Evolutionary conservation across 1,284 basidiomycete species (phyloP), one percentile per base, ranked within the genome.

Genomic region (Ustilago vetiveriae): DNA sequence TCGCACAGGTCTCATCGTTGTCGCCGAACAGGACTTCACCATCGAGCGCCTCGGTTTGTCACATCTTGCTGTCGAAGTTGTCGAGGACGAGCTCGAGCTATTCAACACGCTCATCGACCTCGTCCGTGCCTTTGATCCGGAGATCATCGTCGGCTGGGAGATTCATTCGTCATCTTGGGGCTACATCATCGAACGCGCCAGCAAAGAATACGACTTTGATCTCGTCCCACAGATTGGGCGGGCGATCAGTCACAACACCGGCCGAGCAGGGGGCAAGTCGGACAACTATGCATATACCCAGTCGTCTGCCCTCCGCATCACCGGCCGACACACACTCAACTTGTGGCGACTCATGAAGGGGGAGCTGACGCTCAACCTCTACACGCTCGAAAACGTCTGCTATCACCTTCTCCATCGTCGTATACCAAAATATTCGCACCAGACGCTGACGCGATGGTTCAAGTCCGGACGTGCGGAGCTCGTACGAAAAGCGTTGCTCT

Each of bases 101-200:
- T 84, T 98, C 57, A 94, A 95, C 72, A 84, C 84, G 40, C 78
- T 94, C 8, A 85, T 92, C 26, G 92, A 97, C 76, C 83, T 89
- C 21, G 87, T 96, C 2, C 82, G 88, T 22, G 86, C 88, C 0
- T 84, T 91, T 75, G 93, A 98, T 82, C 95, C 95, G 0, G 95
- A 98, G 80, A 89, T 97, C 38, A 80, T 98, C 2, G 87, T 88
- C 0, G 95, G 95, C 9, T 98, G 92, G 91, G 94, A 98, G 72
- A 86, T 96, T 13, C 92, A 97, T 78, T 86, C 86, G 16, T 85
- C 87, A 0, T 93, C 91, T 2, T 98, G 95, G 95, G 94, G 94
- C 0, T 98, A 94, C 82, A 83, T 97, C 1, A 84, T 86, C 48
- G 87, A 87, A n/a, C 86, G 94, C 41, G 90, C 88, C 0, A 57